Evolutionary conservation across 73 alveolate genomes (phyloP).

Genomic region (Blepharisma japonicum): DNA sequence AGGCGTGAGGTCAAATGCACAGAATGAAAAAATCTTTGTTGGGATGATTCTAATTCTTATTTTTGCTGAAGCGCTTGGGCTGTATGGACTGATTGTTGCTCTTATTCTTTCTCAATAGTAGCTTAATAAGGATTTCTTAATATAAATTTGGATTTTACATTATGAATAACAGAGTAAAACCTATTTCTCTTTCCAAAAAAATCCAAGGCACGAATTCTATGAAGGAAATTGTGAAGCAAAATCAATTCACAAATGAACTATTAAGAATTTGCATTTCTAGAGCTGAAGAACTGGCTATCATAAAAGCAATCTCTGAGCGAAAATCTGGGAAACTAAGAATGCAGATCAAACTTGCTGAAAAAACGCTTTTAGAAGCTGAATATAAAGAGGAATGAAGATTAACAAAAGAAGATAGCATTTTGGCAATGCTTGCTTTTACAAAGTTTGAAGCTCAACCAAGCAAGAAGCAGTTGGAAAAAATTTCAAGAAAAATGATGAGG

Average conservation of each 20-base stretch:
- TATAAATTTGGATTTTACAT: too few relatives aligned
- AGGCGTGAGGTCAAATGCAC: slow-evolving; percentile 71
- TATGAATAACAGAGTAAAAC: too few relatives aligned
- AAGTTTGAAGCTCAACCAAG: slow-evolving; percentile 2
- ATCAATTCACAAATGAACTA: slow-evolving; percentile 9
- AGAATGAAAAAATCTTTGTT: slow-evolving; percentile 64
- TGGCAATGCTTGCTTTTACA: neutral
- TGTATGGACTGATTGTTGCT: slow-evolving; percentile 85
- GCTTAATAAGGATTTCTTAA: too few relatives aligned
- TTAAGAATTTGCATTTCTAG: neutral
- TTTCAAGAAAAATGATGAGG: slow-evolving; percentile 6
- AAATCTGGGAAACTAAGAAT: slow-evolving; percentile 31
- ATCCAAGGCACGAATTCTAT: too few relatives aligned
- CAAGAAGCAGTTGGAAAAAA: slow-evolving; percentile 17
- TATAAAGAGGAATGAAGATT: slow-evolving; percentile 13
- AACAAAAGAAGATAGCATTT: neutral
- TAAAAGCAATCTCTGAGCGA: slow-evolving; percentile 31
- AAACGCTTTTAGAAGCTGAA: slow-evolving; percentile 16
- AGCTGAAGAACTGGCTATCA: neutral
- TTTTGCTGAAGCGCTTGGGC: slow-evolving; percentile 91
- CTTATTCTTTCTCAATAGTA: slow-evolving; percentile 60
- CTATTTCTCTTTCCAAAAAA: too few relatives aligned
- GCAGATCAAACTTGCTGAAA: slow-evolving; percentile 18
- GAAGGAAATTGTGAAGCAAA: too few relatives aligned
- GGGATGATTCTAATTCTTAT: slow-evolving; percentile 86